A percentile compares a stretch with the other conserved stretches of the same genome.
These are phyloP conservation scores for Boletus reticulatus DNA, from an alignment of 768 basidiomycete species.

Conservation along the genomic window DNA sequence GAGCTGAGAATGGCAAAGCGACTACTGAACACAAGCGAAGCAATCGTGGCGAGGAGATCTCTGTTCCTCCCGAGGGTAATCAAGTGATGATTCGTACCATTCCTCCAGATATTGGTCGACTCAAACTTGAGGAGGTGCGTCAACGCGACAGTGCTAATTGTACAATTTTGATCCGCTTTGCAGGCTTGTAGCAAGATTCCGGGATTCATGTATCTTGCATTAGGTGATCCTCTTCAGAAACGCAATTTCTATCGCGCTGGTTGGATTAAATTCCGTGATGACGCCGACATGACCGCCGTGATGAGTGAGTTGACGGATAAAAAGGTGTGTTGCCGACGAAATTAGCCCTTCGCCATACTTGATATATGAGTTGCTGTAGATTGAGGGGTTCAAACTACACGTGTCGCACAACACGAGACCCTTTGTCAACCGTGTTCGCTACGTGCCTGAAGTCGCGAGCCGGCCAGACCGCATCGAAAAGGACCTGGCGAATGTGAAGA, in stretches of 20 bases:
- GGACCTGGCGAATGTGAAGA: slow-evolving; percentile 75
- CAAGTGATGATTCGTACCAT: slow-evolving; percentile 95
- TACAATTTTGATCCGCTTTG: slow-evolving; percentile 4
- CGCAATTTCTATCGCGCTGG: slow-evolving; percentile 93
- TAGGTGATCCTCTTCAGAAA: slow-evolving; percentile 91
- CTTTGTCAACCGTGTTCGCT: slow-evolving; percentile 74
- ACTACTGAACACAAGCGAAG: slow-evolving; percentile 42
- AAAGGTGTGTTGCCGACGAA: slow-evolving; percentile 52
- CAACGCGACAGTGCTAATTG: neutral
- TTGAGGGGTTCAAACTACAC: slow-evolving; percentile 93
- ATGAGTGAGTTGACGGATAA: slow-evolving; percentile 77
- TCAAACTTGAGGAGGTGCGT: slow-evolving; percentile 86
- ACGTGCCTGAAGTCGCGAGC: slow-evolving; percentile 80
- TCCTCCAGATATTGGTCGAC: slow-evolving; percentile 86
- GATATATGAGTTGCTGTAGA: slow-evolving; percentile 44
- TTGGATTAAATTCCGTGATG: slow-evolving; percentile 86
- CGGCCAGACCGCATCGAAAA: slow-evolving; percentile 76
- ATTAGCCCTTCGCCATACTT: neutral
- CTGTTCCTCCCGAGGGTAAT: slow-evolving; percentile 73
- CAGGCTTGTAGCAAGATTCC: slow-evolving; percentile 76
- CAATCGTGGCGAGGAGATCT: slow-evolving; percentile 69
- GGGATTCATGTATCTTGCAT: slow-evolving; percentile 84
- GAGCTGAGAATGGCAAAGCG: slow-evolving; percentile 60
- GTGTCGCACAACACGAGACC: slow-evolving; percentile 79
- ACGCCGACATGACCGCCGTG: slow-evolving; percentile 75